These are phyloP conservation scores for Viola pubescens DNA, from an alignment of 441 rosid genomes.

Conservation along the genomic window DNA sequence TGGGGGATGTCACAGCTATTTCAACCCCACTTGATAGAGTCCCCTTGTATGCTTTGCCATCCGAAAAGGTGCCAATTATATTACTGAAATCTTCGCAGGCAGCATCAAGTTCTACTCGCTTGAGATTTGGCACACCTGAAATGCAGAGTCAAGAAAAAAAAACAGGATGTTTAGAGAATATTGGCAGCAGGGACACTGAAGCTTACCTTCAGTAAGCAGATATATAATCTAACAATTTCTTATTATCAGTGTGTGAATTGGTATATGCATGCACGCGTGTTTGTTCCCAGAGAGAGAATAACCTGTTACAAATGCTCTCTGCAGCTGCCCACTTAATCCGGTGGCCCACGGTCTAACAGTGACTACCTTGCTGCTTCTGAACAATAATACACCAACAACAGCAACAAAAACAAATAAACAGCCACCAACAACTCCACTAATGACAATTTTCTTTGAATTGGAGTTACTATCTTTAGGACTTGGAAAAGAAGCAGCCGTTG, in stretches of 20 bases:
- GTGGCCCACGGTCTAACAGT: conserved; percentile 85
- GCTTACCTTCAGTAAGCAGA: neutral
- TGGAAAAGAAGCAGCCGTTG: conserved; percentile 29
- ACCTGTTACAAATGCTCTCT: conserved; percentile 79
- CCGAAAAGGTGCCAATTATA: conserved; percentile 66
- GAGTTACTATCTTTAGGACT: conserved; percentile 18
- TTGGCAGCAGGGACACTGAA: too few species aligned
- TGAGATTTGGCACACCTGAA: conserved; percentile 80
- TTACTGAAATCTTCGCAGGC: conserved; percentile 99
- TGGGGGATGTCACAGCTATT: conserved; percentile 64
- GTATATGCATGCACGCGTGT: neutral
- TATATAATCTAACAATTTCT: neutral
- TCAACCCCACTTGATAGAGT: conserved; percentile 88
- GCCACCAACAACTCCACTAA: conserved; percentile 39
- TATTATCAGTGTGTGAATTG: neutral
- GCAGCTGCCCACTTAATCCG: conserved; percentile 84
- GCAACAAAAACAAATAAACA: conserved; percentile 38
- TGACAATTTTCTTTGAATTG: conserved; percentile 25
- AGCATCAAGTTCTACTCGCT: conserved; percentile 75
- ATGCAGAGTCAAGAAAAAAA: conserved; percentile 2
- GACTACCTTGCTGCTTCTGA: conserved; percentile 49
- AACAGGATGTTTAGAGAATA: too few species aligned
- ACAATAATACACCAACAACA: conserved; percentile 30
- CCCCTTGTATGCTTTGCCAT: conserved; percentile 74
- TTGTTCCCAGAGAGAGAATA: conserved; percentile 12